phyloP scores from a whole-genome alignment of 441 rosid species.

The Croton setiger region DNA sequence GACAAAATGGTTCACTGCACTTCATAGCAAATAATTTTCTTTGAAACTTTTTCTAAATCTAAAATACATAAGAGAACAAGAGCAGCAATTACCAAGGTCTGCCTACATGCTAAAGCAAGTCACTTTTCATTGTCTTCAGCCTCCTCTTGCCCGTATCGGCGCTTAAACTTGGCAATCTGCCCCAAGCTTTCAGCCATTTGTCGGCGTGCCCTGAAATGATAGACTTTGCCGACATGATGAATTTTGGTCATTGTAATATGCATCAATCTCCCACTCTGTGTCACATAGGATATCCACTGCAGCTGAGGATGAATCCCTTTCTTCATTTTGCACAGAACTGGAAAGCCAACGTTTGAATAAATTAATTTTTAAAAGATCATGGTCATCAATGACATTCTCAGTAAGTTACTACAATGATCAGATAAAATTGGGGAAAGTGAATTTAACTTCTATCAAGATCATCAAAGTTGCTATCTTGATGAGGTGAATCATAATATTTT shows the following conservation, averaged over 20 bases:
- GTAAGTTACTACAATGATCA: not conserved
- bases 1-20: not conserved
- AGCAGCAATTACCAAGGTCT: conserved; percentile 7
- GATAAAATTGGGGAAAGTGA: not conserved
- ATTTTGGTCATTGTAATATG: conserved; percentile 87
- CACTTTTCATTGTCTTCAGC: conserved; percentile 41
- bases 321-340: conserved; percentile 56
- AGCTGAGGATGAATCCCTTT: conserved; percentile 88
- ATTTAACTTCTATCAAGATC: not conserved
- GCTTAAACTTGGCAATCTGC: conserved; percentile 80
- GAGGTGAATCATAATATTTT: not conserved
- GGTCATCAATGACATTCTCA: not conserved
- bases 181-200: conserved; percentile 85
- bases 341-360: conserved; percentile 7
- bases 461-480: not conserved
- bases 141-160: conserved; percentile 65
- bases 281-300: conserved; percentile 92
- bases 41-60: not conserved
- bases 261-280: conserved; percentile 87
- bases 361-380: not conserved
- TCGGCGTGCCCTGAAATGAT: conserved; percentile 83
- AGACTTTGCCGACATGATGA: conserved; percentile 76
- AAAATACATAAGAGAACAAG: conserved; percentile 2
- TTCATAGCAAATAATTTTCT: not conserved
- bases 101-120: not conserved